These are phyloP conservation scores for Metschnikowia borealis DNA, from an alignment of 805 yeast genomes.

Conservation along the genomic window DNA sequence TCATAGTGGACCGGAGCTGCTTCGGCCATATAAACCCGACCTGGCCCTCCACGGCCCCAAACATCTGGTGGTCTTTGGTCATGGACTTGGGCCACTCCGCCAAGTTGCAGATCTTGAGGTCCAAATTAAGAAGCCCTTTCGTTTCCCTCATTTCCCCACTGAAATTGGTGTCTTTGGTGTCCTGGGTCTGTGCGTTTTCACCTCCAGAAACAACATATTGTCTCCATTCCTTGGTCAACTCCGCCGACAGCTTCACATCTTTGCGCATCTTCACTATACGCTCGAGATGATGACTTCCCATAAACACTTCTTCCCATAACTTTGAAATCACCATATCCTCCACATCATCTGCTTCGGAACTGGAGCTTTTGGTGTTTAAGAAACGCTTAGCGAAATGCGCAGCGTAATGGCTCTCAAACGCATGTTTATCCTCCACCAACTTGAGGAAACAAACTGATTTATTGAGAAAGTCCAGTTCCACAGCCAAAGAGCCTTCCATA, in stretches of 20 bases:
- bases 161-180: too few relatives aligned
- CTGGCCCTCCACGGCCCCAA: conserved; percentile 21
- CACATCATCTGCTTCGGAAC: conserved; percentile 37
- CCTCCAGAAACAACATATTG: conserved; percentile 9
- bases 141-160: too few relatives aligned
- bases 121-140: conserved; percentile 27
- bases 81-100: conserved; percentile 45
- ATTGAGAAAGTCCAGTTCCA: conserved; percentile 33
- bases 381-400: conserved; percentile 82
- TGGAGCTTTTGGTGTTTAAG: conserved; percentile 31
- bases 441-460: conserved; percentile 61
- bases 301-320: conserved; percentile 71
- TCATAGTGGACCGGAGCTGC: conserved; percentile 33
- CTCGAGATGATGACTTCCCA: conserved; percentile 59
- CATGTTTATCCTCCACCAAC: conserved; percentile 74
- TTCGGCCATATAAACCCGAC: conserved; percentile 36
- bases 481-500: too few relatives aligned
- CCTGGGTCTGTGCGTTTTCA: too few relatives aligned
- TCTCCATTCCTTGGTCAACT: conserved; percentile 38
- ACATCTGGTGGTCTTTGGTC: conserved; percentile 40
- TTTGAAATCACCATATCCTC: conserved; percentile 67
- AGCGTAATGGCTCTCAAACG: conserved; percentile 80
- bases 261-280: conserved; percentile 83
- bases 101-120: conserved; percentile 41
- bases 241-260: conserved; percentile 56